Conservation (phyloP, 208 protist species). For the Trypanosomatidae sp. region DNA sequence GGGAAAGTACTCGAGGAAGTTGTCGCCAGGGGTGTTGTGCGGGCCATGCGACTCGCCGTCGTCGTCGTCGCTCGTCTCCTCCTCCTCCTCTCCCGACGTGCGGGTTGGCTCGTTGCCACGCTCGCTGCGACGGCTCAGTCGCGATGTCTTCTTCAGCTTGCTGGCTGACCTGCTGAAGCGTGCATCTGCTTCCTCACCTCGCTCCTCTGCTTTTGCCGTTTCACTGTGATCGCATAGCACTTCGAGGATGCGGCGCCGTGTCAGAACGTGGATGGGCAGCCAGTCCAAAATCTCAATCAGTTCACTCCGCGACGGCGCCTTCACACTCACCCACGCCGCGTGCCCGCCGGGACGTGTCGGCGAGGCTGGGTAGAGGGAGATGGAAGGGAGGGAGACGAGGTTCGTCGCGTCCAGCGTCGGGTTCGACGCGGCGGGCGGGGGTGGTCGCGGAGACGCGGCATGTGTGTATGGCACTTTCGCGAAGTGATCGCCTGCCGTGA, state of each 20-base stretch:
- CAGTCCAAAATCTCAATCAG: conserved; percentile 33
- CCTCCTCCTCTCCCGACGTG: too few species aligned
- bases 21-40: too few species aligned
- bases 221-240: conserved; percentile 6
- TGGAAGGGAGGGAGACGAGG: not conserved
- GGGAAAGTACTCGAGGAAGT: conserved; percentile 60
- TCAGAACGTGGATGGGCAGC: conserved; percentile 49
- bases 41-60: too few species aligned
- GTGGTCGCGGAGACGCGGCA: too few species aligned
- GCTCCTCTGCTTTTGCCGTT: too few species aligned
- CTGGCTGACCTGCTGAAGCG: too few species aligned
- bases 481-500: conserved; percentile 9
- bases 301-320: conserved; percentile 18
- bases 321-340: conserved; percentile 43
- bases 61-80: too few species aligned
- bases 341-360: not conserved
- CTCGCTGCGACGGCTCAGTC: too few species aligned
- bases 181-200: too few species aligned
- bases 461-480: not conserved
- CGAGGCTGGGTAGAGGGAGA: conserved; percentile 5
- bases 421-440: not conserved
- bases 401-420: not conserved
- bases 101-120: too few species aligned
- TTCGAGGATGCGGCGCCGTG: conserved; percentile 22
- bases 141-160: too few species aligned